Base-by-base conservation (phyloP, 2,329 filamentous ascomycete species). In the Phialemonium atrogriseum region DNA sequence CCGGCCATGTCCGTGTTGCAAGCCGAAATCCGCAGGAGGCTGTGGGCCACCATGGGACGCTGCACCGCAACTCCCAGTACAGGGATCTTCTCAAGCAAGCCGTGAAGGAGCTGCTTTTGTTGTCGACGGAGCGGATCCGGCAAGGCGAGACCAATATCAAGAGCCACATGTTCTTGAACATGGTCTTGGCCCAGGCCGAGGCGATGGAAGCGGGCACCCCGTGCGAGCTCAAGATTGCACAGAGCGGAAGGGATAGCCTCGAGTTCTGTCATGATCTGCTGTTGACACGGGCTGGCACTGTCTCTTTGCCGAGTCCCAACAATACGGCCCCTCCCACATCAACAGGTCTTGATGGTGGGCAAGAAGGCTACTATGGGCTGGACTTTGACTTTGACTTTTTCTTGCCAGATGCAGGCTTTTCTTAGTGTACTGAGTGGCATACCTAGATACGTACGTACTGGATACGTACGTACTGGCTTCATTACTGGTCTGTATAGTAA, bases 141-240 rank as follows among this genome's bases (percentile, higher is more conserved):
- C 41, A 50, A 8, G 59, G 55, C 5, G 63, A 67, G 38, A 66
- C 60, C 2, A 67, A 65, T 14, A 51, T 65, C 28, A 66, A 66
- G 44, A 48, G 42, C 1, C 54, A 60, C 23, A 47, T 65, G 39
- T 61, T 65, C 27, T 33, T 60, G 3, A 44, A 38, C 7, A 58
- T 63, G 45, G 48, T 60, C 3, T 29, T 61, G 7, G 60, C 54
- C 0, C 57, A 67, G 32, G 48, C 57, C 2, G 55, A 61, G 30
- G 56, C 58, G 3, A 42, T 49, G 3, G 54, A 58, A 21, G 36
- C 28, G 5, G 50, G 44, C 5, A 20, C 13, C 10, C 13, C 45
- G 7, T 38, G 35, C 16, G 51, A 59, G 21, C 19, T 44, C 8
- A 36, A 32, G 5, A 46, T 62, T 27, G 50, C 50, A 3, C 37